Percentiles rank a stretch among this genome's conserved stretches.
Conservation (phyloP, 225 moss, liverwort and hornwort species). For the Pseudoscleropodium purum region DNA sequence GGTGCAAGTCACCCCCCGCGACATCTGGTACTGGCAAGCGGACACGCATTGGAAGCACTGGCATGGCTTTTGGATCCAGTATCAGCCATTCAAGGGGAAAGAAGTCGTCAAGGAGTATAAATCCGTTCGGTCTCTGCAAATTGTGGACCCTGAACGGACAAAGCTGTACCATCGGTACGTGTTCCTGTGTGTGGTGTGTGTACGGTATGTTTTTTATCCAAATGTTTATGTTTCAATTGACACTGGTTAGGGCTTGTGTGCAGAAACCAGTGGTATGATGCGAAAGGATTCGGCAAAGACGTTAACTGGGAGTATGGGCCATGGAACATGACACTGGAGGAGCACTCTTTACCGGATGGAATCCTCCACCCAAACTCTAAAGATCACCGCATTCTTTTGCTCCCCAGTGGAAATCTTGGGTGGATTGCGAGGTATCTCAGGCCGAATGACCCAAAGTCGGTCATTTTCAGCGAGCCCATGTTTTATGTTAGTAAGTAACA, state of each 20-base stretch:
- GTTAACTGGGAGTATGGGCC: conserved; percentile 38
- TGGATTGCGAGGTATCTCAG: conserved; percentile 39
- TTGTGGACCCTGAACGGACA: conserved; percentile 19
- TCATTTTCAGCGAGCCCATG: conserved; percentile 38
- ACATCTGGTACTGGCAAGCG: conserved; percentile 36
- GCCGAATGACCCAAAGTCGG: conserved; percentile 14
- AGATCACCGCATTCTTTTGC: conserved; percentile 19
- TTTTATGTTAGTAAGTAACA: conserved; percentile 35
- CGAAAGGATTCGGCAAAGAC: conserved; percentile 27
- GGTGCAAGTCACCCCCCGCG: conserved; percentile 31
- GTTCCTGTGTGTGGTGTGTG: not conserved
- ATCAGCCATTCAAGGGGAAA: conserved; percentile 12
- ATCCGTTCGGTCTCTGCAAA: conserved; percentile 33
- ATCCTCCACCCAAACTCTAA: conserved; percentile 27
- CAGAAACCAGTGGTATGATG: conserved; percentile 43
- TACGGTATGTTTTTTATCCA: not conserved
- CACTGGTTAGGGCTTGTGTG: not conserved
- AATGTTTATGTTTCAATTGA: not conserved
- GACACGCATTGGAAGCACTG: conserved; percentile 50
- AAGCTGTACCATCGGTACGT: conserved; percentile 21
- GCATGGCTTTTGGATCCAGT: conserved; percentile 38
- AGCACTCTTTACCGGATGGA: conserved; percentile 24
- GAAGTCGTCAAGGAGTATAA: conserved; percentile 32
- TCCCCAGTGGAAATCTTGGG: conserved; percentile 31
- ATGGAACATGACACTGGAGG: conserved; percentile 20